These are phyloP conservation scores for Macrophomina tecta DNA, from an alignment of 2,329 filamentous ascomycete species.

Conservation along the genomic window DNA sequence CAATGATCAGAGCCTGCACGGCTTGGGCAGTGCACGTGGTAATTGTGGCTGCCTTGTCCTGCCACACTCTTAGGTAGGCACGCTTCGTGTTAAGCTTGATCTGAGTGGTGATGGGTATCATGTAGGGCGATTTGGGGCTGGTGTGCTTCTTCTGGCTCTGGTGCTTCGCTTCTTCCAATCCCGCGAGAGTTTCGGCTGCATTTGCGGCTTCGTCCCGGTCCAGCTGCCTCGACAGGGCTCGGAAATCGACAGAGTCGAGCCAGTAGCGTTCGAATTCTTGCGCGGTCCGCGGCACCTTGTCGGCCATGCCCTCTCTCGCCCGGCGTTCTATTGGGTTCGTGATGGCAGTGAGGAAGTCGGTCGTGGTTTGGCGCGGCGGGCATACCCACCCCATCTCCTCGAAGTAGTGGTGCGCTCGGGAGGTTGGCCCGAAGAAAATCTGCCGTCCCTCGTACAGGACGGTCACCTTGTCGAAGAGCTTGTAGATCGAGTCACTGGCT, in stretches of 20 bases:
- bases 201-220: neutral
- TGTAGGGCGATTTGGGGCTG: slow-evolving; percentile 62
- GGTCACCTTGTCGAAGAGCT: slow-evolving; percentile 73
- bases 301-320: slow-evolving; percentile 47
- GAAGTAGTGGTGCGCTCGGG: slow-evolving; percentile 65
- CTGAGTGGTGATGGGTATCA: slow-evolving; percentile 59
- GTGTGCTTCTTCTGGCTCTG: slow-evolving; percentile 60
- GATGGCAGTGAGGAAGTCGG: slow-evolving; percentile 78
- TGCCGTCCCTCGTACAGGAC: slow-evolving; percentile 79
- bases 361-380: slow-evolving; percentile 70
- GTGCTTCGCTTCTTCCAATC: slow-evolving; percentile 44
- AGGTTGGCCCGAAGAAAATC: slow-evolving; percentile 74
- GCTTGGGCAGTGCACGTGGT: slow-evolving; percentile 54
- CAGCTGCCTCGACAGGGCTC: neutral
- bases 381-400: slow-evolving; percentile 72
- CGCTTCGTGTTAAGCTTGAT: slow-evolving; percentile 40
- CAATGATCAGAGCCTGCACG: slow-evolving; percentile 66
- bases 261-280: slow-evolving; percentile 53
- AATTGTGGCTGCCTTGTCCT: slow-evolving; percentile 40
- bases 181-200: neutral
- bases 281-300: slow-evolving; percentile 54
- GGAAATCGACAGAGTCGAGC: slow-evolving; percentile 61
- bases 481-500: slow-evolving; percentile 59
- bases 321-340: slow-evolving; percentile 56
- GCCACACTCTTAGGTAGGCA: slow-evolving; percentile 42